These are phyloP conservation scores for Calonectria fujianensis DNA, from an alignment of 2,329 filamentous ascomycete genomes.

Conservation along the genomic window DNA sequence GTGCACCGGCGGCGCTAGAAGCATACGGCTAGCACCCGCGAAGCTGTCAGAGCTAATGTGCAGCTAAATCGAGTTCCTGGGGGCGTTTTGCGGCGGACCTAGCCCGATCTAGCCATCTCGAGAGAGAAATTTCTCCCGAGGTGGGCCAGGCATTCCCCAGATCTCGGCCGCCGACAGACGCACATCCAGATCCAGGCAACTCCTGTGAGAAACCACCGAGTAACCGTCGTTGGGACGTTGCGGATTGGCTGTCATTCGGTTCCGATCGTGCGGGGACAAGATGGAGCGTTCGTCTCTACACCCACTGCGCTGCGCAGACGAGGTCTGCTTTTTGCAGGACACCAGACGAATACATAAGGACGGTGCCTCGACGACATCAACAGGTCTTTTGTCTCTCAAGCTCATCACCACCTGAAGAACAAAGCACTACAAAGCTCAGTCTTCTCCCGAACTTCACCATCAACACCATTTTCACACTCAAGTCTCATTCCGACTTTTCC, in stretches of 20 bases:
- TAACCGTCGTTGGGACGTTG: slow-evolving; percentile 47
- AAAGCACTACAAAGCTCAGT: slow-evolving; percentile 4
- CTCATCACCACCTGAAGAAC: slow-evolving; percentile 41
- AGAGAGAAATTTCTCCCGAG: slow-evolving; percentile 51
- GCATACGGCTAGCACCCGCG: background rate
- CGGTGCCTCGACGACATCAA: slow-evolving; percentile 29
- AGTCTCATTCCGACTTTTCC: slow-evolving; percentile 35
- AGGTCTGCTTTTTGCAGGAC: slow-evolving; percentile 28
- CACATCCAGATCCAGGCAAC: slow-evolving; percentile 44
- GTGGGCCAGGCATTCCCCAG: slow-evolving; percentile 47
- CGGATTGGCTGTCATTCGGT: slow-evolving; percentile 50
- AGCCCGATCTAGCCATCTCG: slow-evolving; percentile 41
- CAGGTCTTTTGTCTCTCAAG: slow-evolving; percentile 31
- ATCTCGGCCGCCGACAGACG: slow-evolving; percentile 45
- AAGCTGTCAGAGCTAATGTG: slow-evolving; percentile 2
- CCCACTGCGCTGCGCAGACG: slow-evolving; percentile 40
- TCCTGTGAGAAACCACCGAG: slow-evolving; percentile 44
- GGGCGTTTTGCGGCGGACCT: slow-evolving; percentile 48
- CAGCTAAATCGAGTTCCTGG: slow-evolving; percentile 20
- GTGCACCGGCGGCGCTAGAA: slow-evolving; percentile 50
- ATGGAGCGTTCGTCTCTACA: slow-evolving; percentile 40
- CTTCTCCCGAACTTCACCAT: slow-evolving; percentile 20
- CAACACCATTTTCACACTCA: slow-evolving; percentile 9
- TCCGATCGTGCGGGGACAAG: slow-evolving; percentile 47
- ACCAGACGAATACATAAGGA: slow-evolving; percentile 39